These are phyloP conservation scores for Talaromyces marneffei DNA, from an alignment of 2,329 filamentous ascomycete species.

Conservation along the genomic window DNA sequence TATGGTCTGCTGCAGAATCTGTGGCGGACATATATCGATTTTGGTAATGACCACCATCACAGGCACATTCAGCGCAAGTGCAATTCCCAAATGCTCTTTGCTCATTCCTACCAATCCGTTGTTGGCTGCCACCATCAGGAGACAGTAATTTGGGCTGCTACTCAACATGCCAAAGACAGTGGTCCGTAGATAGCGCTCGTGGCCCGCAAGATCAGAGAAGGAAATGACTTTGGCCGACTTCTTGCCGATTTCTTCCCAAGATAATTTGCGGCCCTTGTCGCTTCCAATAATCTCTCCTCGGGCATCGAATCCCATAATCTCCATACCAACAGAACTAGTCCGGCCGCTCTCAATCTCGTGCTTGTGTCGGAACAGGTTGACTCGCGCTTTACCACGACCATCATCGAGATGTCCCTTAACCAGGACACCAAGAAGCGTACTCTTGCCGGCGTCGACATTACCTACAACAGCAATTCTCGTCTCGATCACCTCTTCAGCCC, in stretches of 20 bases:
- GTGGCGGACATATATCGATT: constrained; percentile 94
- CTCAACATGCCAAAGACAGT: constrained; percentile 94
- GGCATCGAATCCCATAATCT: constrained; percentile 96
- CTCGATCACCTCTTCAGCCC: constrained; percentile 84
- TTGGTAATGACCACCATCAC: constrained; percentile 98
- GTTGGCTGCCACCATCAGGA: constrained; percentile 97
- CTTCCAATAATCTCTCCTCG: constrained; percentile 75
- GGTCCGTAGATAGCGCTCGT: constrained; percentile 90
- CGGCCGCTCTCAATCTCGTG: constrained; percentile 94
- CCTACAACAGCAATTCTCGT: constrained; percentile 94
- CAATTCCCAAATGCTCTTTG: constrained; percentile 94
- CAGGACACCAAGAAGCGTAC: constrained; percentile 88
- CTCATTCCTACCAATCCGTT: constrained; percentile 97
- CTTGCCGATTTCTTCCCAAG: constrained; percentile 96
- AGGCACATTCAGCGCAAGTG: constrained; percentile 87
- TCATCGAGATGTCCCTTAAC: constrained; percentile 95
- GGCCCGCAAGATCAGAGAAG: constrained; percentile 91
- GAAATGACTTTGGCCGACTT: constrained; percentile 93
- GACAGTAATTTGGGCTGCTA: constrained; percentile 92
- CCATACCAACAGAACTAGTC: constrained; percentile 96
- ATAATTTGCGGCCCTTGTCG: constrained; percentile 76
- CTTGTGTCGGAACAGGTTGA: constrained; percentile 96
- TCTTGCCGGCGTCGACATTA: constrained; percentile 96
- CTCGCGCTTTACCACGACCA: constrained; percentile 83
- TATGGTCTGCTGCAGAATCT: constrained; percentile 90